Conservation (phyloP, 202 grass and related monocot species). For the Bolboschoenoplectus hybrid region DNA sequence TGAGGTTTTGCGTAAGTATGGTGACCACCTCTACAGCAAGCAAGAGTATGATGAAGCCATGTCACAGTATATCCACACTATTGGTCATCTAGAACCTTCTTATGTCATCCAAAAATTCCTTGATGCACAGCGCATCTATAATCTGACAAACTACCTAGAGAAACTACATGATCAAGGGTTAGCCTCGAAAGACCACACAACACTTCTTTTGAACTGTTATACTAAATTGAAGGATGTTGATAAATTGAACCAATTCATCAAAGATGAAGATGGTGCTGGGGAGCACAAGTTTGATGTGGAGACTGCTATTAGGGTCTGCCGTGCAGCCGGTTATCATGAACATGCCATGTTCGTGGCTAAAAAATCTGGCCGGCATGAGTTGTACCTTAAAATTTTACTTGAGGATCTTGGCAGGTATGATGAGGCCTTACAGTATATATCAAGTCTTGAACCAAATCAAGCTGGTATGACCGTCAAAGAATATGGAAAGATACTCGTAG, state of each 20-base stretch:
- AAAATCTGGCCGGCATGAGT: slow-evolving; percentile 94
- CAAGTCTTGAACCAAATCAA: slow-evolving; percentile 84
- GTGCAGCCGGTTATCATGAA: slow-evolving; percentile 94
- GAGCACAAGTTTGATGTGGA: slow-evolving; percentile 99
- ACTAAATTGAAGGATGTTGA: slow-evolving; percentile 98
- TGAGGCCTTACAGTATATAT: slow-evolving; percentile 94
- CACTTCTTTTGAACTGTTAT: slow-evolving; percentile 92
- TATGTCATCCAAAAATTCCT: slow-evolving; percentile 99
- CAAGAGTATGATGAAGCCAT: slow-evolving; percentile 98
- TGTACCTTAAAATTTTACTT: slow-evolving; percentile 97
- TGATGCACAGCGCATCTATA: slow-evolving; percentile 92
- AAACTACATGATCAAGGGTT: slow-evolving; percentile 91
- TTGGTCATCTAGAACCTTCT: slow-evolving; percentile 92
- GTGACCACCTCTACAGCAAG: slow-evolving; percentile 89
- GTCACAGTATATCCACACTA: slow-evolving; percentile 93
- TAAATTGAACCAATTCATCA: slow-evolving; percentile 70
- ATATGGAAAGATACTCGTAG: slow-evolving; percentile 96
- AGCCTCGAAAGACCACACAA: slow-evolving; percentile 96
- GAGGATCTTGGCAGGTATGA: slow-evolving; percentile 97
- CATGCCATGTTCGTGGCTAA: slow-evolving; percentile 96
- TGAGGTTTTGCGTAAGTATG: slow-evolving; percentile 93
- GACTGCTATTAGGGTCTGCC: slow-evolving; percentile 96
- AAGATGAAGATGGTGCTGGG: slow-evolving; percentile 81
- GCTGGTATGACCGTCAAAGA: slow-evolving; percentile 92
- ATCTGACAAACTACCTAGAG: slow-evolving; percentile 94